These are phyloP conservation scores for Scleromitrula shiraiana DNA, from an alignment of 2,329 filamentous ascomycete species.

Conservation along the genomic window DNA sequence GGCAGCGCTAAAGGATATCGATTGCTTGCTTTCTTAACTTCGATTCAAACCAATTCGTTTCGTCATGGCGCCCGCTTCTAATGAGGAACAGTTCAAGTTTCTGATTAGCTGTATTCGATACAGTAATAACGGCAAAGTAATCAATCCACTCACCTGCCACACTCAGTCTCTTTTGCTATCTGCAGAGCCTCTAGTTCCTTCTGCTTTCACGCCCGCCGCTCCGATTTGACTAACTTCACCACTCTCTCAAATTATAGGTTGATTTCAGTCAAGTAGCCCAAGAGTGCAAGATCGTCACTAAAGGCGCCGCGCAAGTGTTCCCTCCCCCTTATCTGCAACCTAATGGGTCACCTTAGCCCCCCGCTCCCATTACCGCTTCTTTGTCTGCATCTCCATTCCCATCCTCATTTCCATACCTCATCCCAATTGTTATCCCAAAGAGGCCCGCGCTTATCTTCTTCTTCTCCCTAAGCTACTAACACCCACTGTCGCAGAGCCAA, in stretches of 20 bases:
- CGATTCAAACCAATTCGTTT: too few relatives aligned
- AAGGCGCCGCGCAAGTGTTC: constrained; percentile 59
- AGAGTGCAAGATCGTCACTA: constrained; percentile 54
- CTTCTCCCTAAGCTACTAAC: background rate
- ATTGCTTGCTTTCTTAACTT: too few relatives aligned
- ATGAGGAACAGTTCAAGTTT: constrained; percentile 55
- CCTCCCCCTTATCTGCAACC: background rate
- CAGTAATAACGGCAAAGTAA: constrained; percentile 51
- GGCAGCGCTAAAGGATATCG: background rate
- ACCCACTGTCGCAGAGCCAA: constrained; percentile 44
- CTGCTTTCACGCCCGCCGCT: background rate
- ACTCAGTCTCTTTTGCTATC: too few relatives aligned
- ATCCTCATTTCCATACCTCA: background rate
- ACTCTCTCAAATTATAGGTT: constrained; percentile 37
- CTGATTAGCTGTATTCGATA: constrained; percentile 58
- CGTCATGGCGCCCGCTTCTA: constrained; percentile 42
- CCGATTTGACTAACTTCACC: accelerated
- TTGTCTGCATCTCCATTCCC: background rate
- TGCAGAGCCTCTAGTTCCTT: background rate
- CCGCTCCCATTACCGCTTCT: background rate
- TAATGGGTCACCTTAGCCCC: background rate
- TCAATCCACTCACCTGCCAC: constrained; percentile 11
- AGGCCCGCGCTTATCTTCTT: too few relatives aligned
- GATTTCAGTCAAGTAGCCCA: constrained; percentile 58
- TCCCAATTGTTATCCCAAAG: too few relatives aligned